These are phyloP conservation scores for Gentiana straminea DNA, from an alignment of 257 asterid species.

Conservation along the genomic window DNA sequence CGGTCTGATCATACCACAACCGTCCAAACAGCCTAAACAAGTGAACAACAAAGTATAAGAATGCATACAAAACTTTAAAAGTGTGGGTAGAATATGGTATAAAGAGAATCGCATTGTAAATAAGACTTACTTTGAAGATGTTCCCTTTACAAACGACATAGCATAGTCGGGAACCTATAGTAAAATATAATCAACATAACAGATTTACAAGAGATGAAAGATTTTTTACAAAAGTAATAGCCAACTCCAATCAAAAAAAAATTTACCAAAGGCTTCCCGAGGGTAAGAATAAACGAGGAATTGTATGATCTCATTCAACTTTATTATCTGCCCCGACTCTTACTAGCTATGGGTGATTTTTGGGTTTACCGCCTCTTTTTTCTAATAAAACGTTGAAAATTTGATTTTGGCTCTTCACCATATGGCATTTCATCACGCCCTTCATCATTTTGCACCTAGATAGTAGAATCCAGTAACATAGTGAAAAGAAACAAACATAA, in stretches of 20 bases:
- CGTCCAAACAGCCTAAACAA: constrained; percentile 76
- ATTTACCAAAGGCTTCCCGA: constrained; percentile 83
- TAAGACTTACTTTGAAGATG: constrained; percentile 42
- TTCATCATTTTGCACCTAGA: constrained; percentile 43
- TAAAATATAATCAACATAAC: not conserved
- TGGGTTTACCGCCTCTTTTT: constrained; percentile 40
- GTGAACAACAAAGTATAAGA: not conserved
- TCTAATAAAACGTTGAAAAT: constrained; percentile 58
- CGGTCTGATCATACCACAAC: constrained; percentile 86
- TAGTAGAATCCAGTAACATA: not conserved
- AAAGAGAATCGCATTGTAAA: not conserved
- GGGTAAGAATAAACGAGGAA: constrained; percentile 29
- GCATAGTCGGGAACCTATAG: constrained; percentile 88
- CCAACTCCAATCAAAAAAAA: constrained; percentile 2
- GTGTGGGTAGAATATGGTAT: no score
- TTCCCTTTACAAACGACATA: constrained; percentile 44
- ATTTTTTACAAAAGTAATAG: not conserved
- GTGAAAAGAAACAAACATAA: not conserved
- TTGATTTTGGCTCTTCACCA: constrained; percentile 24
- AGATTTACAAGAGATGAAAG: not conserved
- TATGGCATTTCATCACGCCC: constrained; percentile 53
- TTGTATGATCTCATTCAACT: constrained; percentile 55
- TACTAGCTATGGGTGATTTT: not conserved
- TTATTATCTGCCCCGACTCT: constrained; percentile 42
- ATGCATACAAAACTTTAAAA: not conserved